Conservation (phyloP, 2,329 filamentous ascomycete genomes). For the Lasiodiplodia theobromae region DNA sequence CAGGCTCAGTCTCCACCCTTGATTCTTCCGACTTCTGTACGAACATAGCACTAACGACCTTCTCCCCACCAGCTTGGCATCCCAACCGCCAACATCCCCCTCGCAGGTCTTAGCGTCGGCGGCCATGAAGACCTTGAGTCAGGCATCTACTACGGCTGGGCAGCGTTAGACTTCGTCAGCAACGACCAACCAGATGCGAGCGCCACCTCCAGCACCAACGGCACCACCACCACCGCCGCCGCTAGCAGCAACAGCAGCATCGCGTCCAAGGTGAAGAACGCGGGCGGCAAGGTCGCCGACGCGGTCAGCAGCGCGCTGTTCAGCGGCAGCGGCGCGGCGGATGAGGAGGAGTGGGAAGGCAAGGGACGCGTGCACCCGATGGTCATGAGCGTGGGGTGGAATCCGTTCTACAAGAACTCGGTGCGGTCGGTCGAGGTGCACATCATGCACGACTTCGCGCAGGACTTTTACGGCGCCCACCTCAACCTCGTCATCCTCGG, state of each 20-base stretch:
- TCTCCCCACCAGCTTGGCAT: slow-evolving; percentile 72
- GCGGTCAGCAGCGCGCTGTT: slow-evolving; percentile 25
- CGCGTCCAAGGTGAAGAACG: slow-evolving; percentile 23
- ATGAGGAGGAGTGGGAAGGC: slow-evolving; percentile 9
- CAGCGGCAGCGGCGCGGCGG: slow-evolving; percentile 32
- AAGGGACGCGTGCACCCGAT: slow-evolving; percentile 71
- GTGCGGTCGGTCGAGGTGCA: slow-evolving; percentile 89
- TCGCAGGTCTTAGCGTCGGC: slow-evolving; percentile 74
- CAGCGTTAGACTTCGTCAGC: slow-evolving; percentile 68
- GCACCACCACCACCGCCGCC: slow-evolving; percentile 5
- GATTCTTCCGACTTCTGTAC: not conserved
- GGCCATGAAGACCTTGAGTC: slow-evolving; percentile 67
- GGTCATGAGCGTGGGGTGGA: slow-evolving; percentile 95
- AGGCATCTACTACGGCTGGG: slow-evolving; percentile 95
- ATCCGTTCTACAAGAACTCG: slow-evolving; percentile 95
- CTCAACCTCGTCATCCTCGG: slow-evolving; percentile 84
- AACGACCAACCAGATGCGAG: not conserved
- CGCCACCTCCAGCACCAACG: slow-evolving; percentile 1
- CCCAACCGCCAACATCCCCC: slow-evolving; percentile 87
- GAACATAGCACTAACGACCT: not conserved
- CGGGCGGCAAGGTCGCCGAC: not conserved
- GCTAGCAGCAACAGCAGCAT: not conserved
- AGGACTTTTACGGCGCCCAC: slow-evolving; percentile 84
- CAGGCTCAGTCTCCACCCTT: not conserved
- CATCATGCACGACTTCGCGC: slow-evolving; percentile 76